Conservation (phyloP, 176 grass and related monocot genomes). For the Triticum timopheevii region DNA sequence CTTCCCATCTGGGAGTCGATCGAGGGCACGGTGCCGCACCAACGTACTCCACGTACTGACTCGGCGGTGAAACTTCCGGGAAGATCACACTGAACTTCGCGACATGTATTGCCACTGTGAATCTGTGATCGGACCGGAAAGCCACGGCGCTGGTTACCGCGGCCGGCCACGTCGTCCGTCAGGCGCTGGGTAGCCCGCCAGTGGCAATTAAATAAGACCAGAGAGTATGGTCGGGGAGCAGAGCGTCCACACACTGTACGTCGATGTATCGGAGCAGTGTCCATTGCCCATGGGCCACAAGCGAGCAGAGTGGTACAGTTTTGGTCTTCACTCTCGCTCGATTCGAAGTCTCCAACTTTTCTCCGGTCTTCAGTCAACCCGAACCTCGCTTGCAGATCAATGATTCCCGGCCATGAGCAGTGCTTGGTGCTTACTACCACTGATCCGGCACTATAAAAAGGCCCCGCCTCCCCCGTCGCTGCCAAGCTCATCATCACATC, state of each 20-base stretch:
- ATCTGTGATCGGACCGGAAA: background rate
- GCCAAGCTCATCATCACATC: background rate
- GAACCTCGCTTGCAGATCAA: background rate
- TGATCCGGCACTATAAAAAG: conserved; percentile 19
- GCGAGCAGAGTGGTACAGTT: conserved; percentile 3
- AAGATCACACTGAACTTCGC: background rate
- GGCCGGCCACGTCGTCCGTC: no score
- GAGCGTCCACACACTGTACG: no score
- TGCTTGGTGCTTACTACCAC: background rate
- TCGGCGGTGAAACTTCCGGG: background rate
- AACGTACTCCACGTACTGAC: background rate
- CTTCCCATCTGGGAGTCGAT: background rate
- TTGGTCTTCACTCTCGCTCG: background rate
- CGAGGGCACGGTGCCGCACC: background rate
- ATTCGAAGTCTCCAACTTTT: conserved; percentile 12
- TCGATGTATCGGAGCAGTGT: background rate
- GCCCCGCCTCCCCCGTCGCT: background rate
- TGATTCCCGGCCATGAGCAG: background rate
- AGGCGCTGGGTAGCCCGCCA: no score
- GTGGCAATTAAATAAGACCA: no score
- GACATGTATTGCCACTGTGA: background rate
- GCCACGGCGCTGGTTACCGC: no score
- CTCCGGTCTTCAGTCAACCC: conserved; percentile 37
- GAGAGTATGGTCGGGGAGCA: background rate
- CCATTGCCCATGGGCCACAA: background rate